Percentiles rank a stretch among this genome's conserved stretches.
phyloP scores from a whole-genome alignment of 192 early-diverging fungal species.

The Coemansia sp. region DNA sequence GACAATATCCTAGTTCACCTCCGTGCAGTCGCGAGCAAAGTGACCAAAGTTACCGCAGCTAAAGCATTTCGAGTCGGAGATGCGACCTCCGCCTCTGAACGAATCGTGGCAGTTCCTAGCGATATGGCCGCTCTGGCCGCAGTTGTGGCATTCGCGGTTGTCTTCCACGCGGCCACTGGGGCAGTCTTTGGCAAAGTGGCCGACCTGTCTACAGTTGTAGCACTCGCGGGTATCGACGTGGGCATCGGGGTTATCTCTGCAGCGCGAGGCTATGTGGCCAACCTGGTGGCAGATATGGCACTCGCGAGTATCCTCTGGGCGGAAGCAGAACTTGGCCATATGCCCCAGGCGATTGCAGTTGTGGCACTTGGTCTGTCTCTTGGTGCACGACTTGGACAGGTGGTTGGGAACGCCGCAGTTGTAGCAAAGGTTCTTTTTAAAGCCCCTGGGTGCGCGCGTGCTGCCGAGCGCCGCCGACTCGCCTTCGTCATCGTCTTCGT shows the following conservation, averaged over 20 bases:
- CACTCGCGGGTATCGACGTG: conserved; percentile 21
- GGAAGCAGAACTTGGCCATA: conserved; percentile 40
- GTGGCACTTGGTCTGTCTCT: conserved; percentile 49
- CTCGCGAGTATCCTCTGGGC: conserved; percentile 9
- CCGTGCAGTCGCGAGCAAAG: conserved; percentile 33
- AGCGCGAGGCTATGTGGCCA: conserved; percentile 36
- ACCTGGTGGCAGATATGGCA: conserved; percentile 39
- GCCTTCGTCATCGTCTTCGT: conserved; percentile 2
- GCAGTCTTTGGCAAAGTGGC: conserved; percentile 48
- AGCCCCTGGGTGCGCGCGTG: not conserved
- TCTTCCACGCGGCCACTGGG: conserved; percentile 11
- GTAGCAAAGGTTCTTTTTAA: conserved; percentile 8
- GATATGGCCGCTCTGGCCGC: conserved; percentile 36
- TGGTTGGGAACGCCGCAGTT: conserved; percentile 39
- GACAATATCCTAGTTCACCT: not conserved
- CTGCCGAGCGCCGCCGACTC: not conserved
- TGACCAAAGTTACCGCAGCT: conserved; percentile 34
- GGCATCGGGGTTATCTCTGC: conserved; percentile 7
- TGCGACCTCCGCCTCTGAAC: conserved; percentile 10
- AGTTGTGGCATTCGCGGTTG: conserved; percentile 33
- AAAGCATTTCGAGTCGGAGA: conserved; percentile 17
- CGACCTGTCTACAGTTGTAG: conserved; percentile 48
- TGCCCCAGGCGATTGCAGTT: conserved; percentile 51
- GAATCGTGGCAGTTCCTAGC: conserved; percentile 25
- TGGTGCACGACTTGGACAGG: conserved; percentile 40